Base-by-base conservation (phyloP, 495 filamentous ascomycete species). In the Tuber brumale region DNA sequence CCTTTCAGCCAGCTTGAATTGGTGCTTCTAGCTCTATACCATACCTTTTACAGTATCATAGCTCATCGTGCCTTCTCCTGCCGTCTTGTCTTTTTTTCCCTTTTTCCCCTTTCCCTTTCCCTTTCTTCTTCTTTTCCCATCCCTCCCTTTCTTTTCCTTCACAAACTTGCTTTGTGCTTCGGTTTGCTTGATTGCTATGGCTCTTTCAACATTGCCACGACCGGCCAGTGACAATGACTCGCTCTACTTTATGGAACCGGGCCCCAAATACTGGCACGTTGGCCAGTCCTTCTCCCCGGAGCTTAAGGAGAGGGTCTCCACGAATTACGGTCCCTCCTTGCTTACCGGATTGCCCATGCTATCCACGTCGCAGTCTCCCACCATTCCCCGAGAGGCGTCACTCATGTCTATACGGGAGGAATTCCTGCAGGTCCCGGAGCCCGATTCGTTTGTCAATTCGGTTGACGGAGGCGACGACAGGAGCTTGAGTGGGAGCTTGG, bases 161-260 rank as follows among this genome's bases (percentile, higher is more conserved):
- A 27, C 31, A 23, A 69, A 42, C 72, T 79, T 72, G 19, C 45
- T 70, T 71, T 73, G 44, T 46, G 45, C 69, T 74, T 12, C 46
- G 71, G 57, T 76, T 74, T 35, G 21, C 51, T n/a, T 75, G 45
- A 79, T 79, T 46, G 70, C 76, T 44, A 79, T 79, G 73, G 46
- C 70, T 48, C 70, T 76, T 39, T 69, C 73, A 44, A 45, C 45
- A 43, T 23, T 66, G 57, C 27, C 57, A n/a, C 57, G n/a, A 66
- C 57, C 57, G n/a, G 70, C 12, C 77, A 71, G 70, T 21, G 76
- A 79, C 41, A 75, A 72, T 71, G 70, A 75, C 73, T 70, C 73
- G 41, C 61, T 75, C 16, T 73, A 48, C 73, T 73, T 76, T 41
- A 76, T 71, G 69, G 77, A 75, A n/a, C 19, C 73, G 27, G 18